Percentiles rank a stretch among this genome's conserved stretches.
These are phyloP conservation scores for Suhomyces sp. DNA, from an alignment of 805 yeast genomes.

Conservation along the genomic window DNA sequence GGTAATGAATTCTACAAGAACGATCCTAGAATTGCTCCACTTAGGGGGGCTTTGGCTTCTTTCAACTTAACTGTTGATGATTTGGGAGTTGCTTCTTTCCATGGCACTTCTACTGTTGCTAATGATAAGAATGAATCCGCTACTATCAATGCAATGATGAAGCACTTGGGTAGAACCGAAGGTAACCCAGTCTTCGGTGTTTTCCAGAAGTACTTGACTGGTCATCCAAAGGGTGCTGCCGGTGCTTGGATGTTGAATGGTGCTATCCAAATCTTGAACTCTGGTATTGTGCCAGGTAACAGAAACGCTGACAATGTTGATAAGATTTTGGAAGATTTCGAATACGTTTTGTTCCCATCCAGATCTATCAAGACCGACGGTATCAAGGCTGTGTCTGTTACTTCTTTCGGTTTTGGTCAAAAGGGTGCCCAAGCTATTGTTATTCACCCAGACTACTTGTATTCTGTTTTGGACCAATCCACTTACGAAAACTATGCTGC, in stretches of 20 bases:
- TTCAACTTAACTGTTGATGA: conserved; percentile 93
- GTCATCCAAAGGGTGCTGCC: conserved; percentile 99
- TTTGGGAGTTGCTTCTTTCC: conserved; percentile 95
- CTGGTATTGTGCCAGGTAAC: conserved; percentile 97
- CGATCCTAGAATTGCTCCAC: conserved; percentile 93
- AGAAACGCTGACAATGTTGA: conserved; percentile 98
- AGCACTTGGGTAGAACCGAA: conserved; percentile 91
- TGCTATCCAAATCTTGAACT: conserved; percentile 85
- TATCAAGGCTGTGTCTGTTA: conserved; percentile 92
- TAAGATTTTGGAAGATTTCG: conserved; percentile 73
- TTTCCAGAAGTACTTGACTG: conserved; percentile 98
- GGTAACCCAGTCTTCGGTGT: conserved; percentile 98
- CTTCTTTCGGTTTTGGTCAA: conserved; percentile 99
- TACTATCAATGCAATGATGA: conserved; percentile 88
- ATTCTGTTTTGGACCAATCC: conserved; percentile 70
- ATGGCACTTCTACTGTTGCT: conserved; percentile 98
- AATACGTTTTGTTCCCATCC: conserved; percentile 91
- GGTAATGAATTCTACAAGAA: conserved; percentile 91
- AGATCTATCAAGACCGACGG: conserved; percentile 94
- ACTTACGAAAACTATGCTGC: conserved; percentile 69
- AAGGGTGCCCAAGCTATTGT: conserved; percentile 97
- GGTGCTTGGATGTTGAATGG: conserved; percentile 99
- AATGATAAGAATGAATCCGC: conserved; percentile 97
- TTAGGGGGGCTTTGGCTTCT: conserved; percentile 95
- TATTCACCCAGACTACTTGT: conserved; percentile 91